phyloP scores from a whole-genome alignment of 768 basidiomycete genomes.

The Naganishia vaughanmartiniae region DNA sequence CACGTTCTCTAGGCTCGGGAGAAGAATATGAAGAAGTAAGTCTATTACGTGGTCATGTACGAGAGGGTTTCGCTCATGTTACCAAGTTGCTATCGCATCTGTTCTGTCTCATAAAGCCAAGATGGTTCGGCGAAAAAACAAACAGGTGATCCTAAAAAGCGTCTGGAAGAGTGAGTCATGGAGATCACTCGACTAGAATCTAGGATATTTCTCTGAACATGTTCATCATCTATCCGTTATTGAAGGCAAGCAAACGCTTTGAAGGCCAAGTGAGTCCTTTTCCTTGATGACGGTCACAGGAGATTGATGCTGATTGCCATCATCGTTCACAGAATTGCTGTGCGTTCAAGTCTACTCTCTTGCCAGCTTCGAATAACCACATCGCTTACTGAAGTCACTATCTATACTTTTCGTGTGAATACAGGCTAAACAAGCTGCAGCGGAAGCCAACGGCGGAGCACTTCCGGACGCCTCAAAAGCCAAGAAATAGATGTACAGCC shows the following conservation, averaged over 20 bases:
- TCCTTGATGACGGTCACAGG: too few relatives aligned
- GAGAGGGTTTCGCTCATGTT: not conserved
- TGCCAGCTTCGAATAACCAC: not conserved
- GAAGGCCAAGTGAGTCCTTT: constrained; percentile 29
- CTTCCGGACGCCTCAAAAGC: constrained; percentile 1
- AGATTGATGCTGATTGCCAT: not conserved
- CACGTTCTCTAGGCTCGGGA: constrained; percentile 3
- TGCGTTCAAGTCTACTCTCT: not conserved
- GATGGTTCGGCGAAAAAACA: constrained; percentile 24
- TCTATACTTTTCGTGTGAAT: not conserved
- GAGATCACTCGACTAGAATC: not conserved
- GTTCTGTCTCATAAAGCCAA: not conserved
- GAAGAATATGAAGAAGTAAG: constrained; percentile 23
- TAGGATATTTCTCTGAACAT: not conserved
- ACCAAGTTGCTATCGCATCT: not conserved
- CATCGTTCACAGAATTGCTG: constrained; percentile 20
- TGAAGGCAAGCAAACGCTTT: constrained; percentile 29
- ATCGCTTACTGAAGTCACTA: not conserved
- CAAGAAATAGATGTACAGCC: not conserved
- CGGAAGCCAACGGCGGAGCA: constrained; percentile 20
- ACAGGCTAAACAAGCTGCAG: constrained; percentile 17
- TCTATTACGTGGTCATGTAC: not conserved
- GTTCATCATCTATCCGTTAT: not conserved
- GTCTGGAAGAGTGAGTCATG: constrained; percentile 25
- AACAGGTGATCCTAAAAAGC: constrained; percentile 30